Evolutionary conservation across 768 basidiomycete genomes (phyloP).

Genomic region (Lyophyllum shimeji): DNA sequence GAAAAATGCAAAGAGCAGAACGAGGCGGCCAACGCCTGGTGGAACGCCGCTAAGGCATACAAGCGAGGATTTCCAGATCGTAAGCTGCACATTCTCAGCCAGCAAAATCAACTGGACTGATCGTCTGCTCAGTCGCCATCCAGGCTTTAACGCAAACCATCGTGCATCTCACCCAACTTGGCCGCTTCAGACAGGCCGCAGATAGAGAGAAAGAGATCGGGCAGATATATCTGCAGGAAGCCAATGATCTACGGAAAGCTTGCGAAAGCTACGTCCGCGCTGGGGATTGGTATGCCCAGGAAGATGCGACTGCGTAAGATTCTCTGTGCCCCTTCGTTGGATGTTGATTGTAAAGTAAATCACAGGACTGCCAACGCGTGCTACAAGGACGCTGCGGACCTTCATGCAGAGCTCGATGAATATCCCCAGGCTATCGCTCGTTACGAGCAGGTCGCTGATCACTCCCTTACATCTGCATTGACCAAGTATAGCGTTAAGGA

Average conservation of each 20-base stretch:
- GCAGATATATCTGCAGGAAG: slow-evolving; percentile 86
- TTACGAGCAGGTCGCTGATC: slow-evolving; percentile 88
- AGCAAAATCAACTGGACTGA: slow-evolving; percentile 10
- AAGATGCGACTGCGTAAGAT: slow-evolving; percentile 92
- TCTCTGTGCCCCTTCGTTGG: not conserved
- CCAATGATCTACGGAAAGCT: slow-evolving; percentile 76
- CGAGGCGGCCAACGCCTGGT: slow-evolving; percentile 98
- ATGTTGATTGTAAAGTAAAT: not conserved
- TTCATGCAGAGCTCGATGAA: slow-evolving; percentile 87
- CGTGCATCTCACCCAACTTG: slow-evolving; percentile 74
- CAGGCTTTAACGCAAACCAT: slow-evolving; percentile 86
- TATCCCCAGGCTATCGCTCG: slow-evolving; percentile 82
- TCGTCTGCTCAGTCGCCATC: slow-evolving; percentile 69
- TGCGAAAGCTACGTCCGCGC: slow-evolving; percentile 91
- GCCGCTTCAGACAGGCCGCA: slow-evolving; percentile 95
- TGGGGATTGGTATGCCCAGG: slow-evolving; percentile 96
- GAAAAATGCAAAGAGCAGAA: slow-evolving; percentile 84
- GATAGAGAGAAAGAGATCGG: slow-evolving; percentile 98
- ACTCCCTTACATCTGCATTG: slow-evolving; percentile 74
- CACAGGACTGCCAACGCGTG: slow-evolving; percentile 91
- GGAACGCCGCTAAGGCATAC: slow-evolving; percentile 96
- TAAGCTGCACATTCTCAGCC: slow-evolving; percentile 35
- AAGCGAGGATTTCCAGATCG: slow-evolving; percentile 86
- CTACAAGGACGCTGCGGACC: slow-evolving; percentile 95
- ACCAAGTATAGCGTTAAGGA: slow-evolving; percentile 99